Base-by-base conservation (phyloP, 2,329 filamentous ascomycete species). In the Domatiomyces catenatus region DNA sequence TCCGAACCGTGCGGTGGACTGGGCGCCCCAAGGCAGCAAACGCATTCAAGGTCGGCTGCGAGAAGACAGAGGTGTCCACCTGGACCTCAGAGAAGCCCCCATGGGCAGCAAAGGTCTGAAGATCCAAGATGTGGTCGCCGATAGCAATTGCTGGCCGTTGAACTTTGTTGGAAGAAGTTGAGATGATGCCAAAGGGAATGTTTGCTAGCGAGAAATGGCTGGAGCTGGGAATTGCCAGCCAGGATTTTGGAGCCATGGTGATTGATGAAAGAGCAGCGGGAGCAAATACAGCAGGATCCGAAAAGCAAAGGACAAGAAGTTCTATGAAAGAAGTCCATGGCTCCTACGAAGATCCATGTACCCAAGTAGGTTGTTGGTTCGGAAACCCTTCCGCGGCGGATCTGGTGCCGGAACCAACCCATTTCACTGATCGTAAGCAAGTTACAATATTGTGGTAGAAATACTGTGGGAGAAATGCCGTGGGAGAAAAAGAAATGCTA, bases 131-230 rank as follows among this genome's bases (percentile, higher is more conserved):
- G 65, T 84, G 70, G 28, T 81, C 75, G 47, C 85, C 86, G 58
- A 92, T 83, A 8, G 84, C 84, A 53, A 85, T 69, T 12, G 83
- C 85, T 8, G 80, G 75, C 24, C 80, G 80, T 1, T 74, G 82
- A 22, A 71, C 71, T 8, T 71, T 60, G 52, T 77, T 72, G 5
- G 71, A 65, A 2, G 72, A 56, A 0, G 82, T 83, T 26, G 80
- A 83, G 62, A 92, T 85, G 69, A 92, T 80, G 60, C 86, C 86
- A 61, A 90, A 90, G 1, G 86, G 86, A 49, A 92, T 82, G 63
- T 92, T 92, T 61, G 81, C 79, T 48, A 90, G 69, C 7, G 84
- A 86, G 67, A 88, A 88, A 60, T 80, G 79, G 51, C 76, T 81
- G 51, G 71, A 69, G 48, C 71, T 69, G 46, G 79, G 75, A 52